Percentiles rank a stretch among this genome's conserved stretches.
phyloP scores from a whole-genome alignment of 495 filamentous ascomycete genomes.

The Chaetomium cochliodes region DNA sequence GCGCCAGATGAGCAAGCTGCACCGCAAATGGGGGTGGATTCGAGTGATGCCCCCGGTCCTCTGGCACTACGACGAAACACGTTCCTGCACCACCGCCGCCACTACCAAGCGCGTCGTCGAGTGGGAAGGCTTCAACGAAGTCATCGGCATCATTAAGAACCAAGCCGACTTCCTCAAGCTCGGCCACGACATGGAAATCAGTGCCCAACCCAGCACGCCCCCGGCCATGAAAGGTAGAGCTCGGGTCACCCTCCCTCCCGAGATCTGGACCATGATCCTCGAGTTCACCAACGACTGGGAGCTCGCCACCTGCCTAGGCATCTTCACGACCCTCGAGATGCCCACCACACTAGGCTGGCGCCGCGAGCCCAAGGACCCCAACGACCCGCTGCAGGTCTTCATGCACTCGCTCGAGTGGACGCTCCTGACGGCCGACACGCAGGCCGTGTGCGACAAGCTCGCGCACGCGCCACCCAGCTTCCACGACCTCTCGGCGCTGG shows the following conservation, averaged over 20 bases:
- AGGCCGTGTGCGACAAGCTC: constrained; percentile 63
- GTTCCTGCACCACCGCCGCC: constrained; percentile 36
- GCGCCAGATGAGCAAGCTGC: constrained; percentile 76
- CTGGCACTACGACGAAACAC: constrained; percentile 61
- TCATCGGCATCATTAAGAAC: constrained; percentile 66
- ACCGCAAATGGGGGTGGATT: constrained; percentile 80
- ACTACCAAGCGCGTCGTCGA: constrained; percentile 51
- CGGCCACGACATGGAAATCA: constrained; percentile 56
- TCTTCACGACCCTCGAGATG: constrained; percentile 71
- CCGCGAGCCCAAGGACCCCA: constrained; percentile 39
- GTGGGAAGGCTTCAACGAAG: constrained; percentile 66
- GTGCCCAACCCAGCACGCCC: constrained; percentile 40
- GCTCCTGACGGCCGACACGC: constrained; percentile 68
- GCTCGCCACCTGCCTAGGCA: constrained; percentile 71
- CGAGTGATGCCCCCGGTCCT: constrained; percentile 67
- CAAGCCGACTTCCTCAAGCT: constrained; percentile 61
- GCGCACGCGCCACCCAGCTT: constrained; percentile 65
- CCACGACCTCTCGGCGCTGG: constrained; percentile 71
- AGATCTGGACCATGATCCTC: constrained; percentile 86
- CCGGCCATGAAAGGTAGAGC: constrained; percentile 31
- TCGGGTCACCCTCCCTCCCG: constrained; percentile 59
- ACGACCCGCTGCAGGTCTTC: constrained; percentile 52
- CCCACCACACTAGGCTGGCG: constrained; percentile 66
- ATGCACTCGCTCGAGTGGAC: constrained; percentile 73
- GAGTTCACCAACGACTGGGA: constrained; percentile 88